phyloP scores from a whole-genome alignment of 2,329 filamentous ascomycete genomes.

The Trichoderma koningiopsis region DNA sequence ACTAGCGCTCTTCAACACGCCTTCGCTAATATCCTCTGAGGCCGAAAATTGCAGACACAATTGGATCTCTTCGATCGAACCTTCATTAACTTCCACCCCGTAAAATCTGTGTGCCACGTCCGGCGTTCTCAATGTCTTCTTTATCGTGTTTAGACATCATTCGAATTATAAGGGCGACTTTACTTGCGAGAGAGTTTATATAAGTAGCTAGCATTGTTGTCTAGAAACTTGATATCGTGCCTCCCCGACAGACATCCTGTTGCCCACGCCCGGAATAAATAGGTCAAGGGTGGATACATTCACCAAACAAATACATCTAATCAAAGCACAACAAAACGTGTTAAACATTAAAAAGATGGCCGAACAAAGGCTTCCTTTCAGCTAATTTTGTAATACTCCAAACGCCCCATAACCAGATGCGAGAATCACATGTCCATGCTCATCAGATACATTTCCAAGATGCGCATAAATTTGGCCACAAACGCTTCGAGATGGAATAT shows the following conservation, averaged over 20 bases:
- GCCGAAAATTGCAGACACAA: background rate
- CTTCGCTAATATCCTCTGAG: background rate
- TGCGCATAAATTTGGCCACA: slow-evolving; percentile 97
- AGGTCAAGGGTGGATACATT: background rate
- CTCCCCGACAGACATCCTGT: no score
- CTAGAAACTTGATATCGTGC: background rate
- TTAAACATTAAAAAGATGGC: background rate
- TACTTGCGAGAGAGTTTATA: background rate
- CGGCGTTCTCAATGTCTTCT: background rate
- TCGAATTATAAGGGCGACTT: background rate
- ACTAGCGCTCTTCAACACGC: background rate
- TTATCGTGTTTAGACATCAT: background rate
- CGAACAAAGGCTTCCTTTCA: slow-evolving; percentile 13
- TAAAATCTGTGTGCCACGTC: background rate
- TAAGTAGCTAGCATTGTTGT: background rate
- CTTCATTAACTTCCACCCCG: background rate
- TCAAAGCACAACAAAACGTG: background rate
- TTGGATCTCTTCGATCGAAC: background rate
- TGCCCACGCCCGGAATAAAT: background rate
- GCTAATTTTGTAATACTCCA: slow-evolving; percentile 9
- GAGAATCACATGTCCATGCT: slow-evolving; percentile 69
- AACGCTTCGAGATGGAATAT: slow-evolving; percentile 99
- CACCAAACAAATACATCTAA: background rate
- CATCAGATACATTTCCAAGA: slow-evolving; percentile 90
- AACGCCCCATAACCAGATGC: slow-evolving; percentile 17